Evolutionary conservation across 2,329 filamentous ascomycete species (phyloP).

Genomic region (Aspergillus brunneoviolaceus): DNA sequence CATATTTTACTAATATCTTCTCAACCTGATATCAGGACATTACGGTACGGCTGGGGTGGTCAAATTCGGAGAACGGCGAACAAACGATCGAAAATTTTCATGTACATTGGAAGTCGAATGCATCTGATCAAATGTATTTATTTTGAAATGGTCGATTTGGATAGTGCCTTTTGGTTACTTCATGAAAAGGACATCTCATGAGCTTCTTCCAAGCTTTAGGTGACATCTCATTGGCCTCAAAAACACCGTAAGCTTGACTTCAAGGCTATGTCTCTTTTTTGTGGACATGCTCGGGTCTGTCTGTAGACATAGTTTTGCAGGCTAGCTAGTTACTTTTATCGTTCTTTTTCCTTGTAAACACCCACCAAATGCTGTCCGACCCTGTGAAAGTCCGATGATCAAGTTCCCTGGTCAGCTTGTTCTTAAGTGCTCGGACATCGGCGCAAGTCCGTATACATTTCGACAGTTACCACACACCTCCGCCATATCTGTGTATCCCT

Average conservation of each 20-base stretch:
- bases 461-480: too few relatives aligned
- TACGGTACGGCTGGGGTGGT: neutral
- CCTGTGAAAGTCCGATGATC: too few relatives aligned
- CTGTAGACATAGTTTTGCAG: too few relatives aligned
- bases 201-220: neutral
- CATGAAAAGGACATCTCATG: neutral
- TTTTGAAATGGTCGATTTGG: neutral
- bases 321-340: too few relatives aligned
- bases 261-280: too few relatives aligned
- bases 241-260: neutral
- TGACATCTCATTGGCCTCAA: neutral
- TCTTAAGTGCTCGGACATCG: too few relatives aligned
- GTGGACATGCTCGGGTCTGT: too few relatives aligned
- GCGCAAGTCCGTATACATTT: too few relatives aligned
- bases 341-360: too few relatives aligned
- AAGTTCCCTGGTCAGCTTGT: too few relatives aligned
- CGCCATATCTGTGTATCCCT: too few relatives aligned
- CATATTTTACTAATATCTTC: slow-evolving; percentile 8
- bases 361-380: too few relatives aligned
- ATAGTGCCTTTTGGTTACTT: neutral
- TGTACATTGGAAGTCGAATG: slow-evolving; percentile 2
- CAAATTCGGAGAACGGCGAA: neutral
- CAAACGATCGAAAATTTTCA: neutral
- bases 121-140: neutral
- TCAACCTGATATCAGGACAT: slow-evolving; percentile 7